Evolutionary conservation across 768 basidiomycete genomes (phyloP), one percentile per base, ranked within the genome.

Genomic region (Rhodocollybia butyracea): DNA sequence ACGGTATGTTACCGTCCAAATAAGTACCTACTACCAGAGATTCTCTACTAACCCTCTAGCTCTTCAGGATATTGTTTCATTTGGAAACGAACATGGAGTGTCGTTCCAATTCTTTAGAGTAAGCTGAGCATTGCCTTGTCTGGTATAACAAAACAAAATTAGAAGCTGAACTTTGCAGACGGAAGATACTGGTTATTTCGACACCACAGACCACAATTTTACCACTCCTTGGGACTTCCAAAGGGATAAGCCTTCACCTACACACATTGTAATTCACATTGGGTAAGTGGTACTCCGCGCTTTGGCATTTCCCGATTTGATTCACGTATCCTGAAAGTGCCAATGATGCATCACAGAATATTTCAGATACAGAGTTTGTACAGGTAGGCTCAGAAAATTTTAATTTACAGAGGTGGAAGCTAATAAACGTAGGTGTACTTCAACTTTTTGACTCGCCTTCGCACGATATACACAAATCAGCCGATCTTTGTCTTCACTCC

Each of bases 171-270:
- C 27, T 30, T 7, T 41, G 15, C 48, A 82, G 80, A 83, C 81
- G 1, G 81, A 84, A 63, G 80, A 84, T 59, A 80, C 77, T 2
- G 80, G 80, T 0, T 84, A 72, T 59, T 79, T 71, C 61, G 78
- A 77, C 61, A 79, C 76, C 0, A 67, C 70, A 15, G 78, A 82
- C 60, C 82, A 84, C 66, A 83, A 84, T 63, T 83, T 71, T 65
- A 84, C 81, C 3, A 84, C 82, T 1, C 76, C 79, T 3, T 84
- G 82, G 81, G 61, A 83, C 59, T 83, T 85, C 60, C 56, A 63
- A 3, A 68, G 72, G 3, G 81, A 85, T 57, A 60, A 64, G 3
- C 79, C 80, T 8, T 56, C 68, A 0, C 66, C 80, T 5, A 81
- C 80, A 2, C 80, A 83, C 56, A 63, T 83, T 52, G 75, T 84